Percentiles rank a stretch among this genome's conserved stretches.
Conservation (phyloP, 148 eudicot genomes). For the Heliamphora exappendiculata region DNA sequence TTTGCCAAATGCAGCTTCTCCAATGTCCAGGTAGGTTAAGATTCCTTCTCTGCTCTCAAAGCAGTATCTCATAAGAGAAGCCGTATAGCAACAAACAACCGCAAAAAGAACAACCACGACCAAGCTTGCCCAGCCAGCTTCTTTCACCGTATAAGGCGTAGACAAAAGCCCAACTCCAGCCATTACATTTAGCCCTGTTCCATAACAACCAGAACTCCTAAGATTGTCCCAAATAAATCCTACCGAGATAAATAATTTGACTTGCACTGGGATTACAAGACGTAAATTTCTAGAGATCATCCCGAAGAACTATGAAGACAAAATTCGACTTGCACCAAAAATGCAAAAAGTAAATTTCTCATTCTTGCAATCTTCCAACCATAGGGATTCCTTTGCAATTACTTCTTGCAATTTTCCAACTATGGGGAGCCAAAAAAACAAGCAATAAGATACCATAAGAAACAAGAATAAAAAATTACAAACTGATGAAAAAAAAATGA, state of each 20-base stretch:
- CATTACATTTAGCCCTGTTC: conserved; percentile 71
- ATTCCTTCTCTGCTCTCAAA: conserved; percentile 74
- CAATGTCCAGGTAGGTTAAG: conserved; percentile 70
- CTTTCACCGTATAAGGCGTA: conserved; percentile 66
- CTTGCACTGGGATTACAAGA: no score
- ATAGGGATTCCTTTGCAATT: no score
- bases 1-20: conserved; percentile 98
- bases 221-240: neutral
- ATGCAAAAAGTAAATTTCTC: neutral
- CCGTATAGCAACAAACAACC: conserved; percentile 69
- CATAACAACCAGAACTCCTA: neutral
- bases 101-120: conserved; percentile 62
- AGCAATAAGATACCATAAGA: neutral
- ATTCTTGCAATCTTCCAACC: no score
- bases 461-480: neutral
- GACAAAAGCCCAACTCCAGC: conserved; percentile 90
- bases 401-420: neutral
- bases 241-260: neutral
- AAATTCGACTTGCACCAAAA: neutral
- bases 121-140: conserved; percentile 84
- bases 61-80: conserved; percentile 76
- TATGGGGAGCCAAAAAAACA: neutral
- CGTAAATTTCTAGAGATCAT: no score
- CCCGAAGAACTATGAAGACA: no score
- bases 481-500: neutral